Evolutionary conservation across 257 asterid species (phyloP).

Genomic region (Avicennia marina): DNA sequence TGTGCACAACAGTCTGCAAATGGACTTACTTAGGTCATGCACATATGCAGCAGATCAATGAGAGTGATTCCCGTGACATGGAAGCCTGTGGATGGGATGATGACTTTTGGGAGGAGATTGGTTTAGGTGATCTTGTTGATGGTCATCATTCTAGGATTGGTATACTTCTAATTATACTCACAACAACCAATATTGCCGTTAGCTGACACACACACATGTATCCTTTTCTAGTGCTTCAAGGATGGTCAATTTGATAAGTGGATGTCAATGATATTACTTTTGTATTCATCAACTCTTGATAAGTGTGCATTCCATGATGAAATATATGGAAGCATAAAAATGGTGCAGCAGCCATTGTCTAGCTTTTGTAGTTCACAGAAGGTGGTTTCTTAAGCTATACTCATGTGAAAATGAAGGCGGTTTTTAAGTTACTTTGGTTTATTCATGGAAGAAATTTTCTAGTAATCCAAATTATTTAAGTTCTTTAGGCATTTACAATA

Average conservation of each 20-base stretch:
- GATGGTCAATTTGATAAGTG: background rate
- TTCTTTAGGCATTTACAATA: background rate
- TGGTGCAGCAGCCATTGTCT: background rate
- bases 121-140: slow-evolving; percentile 89
- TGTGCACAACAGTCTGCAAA: slow-evolving; percentile 97
- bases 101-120: slow-evolving; percentile 94
- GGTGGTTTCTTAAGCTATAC: background rate
- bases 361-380: background rate
- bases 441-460: background rate
- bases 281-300: slow-evolving; percentile 3
- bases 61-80: slow-evolving; percentile 73
- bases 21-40: slow-evolving; percentile 99
- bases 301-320: slow-evolving; percentile 10
- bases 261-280: background rate
- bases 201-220: background rate
- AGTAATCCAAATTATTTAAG: background rate
- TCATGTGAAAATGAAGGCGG: background rate
- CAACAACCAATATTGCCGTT: slow-evolving; percentile 1
- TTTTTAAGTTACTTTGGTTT: background rate
- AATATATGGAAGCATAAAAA: background rate
- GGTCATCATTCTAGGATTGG: slow-evolving; percentile 97
- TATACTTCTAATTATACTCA: slow-evolving; percentile 25
- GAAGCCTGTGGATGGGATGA: slow-evolving; percentile 99
- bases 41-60: slow-evolving; percentile 77
- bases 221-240: too few relatives aligned